These are phyloP conservation scores for Citrus medica DNA, from an alignment of 345 rosid species.

Conservation along the genomic window DNA sequence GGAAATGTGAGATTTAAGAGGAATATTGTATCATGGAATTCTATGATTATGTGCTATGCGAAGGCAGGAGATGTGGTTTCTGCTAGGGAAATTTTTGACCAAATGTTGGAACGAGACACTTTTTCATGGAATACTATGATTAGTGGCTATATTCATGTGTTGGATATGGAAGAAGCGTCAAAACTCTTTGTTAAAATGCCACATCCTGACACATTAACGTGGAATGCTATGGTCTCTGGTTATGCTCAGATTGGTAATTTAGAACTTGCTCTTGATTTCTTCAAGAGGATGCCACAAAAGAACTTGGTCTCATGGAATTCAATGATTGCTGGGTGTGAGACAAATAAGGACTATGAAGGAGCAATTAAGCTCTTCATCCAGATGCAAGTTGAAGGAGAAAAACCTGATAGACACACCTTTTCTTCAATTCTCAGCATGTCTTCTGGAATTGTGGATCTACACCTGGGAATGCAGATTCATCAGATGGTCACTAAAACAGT, in stretches of 20 bases:
- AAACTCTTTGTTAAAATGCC: constrained; percentile 52
- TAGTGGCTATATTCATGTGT: constrained; percentile 49
- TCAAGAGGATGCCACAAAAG: constrained; percentile 53
- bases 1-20: constrained; percentile 28
- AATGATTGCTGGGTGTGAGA: constrained; percentile 62
- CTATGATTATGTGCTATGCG: constrained; percentile 69
- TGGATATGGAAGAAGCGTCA: constrained; percentile 55
- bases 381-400: constrained; percentile 60
- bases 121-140: constrained; percentile 84
- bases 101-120: constrained; percentile 52
- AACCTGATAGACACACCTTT: constrained; percentile 68
- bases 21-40: constrained; percentile 72
- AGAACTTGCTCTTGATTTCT: constrained; percentile 41
- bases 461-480: constrained; percentile 67
- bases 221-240: constrained; percentile 71
- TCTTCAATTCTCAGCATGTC: constrained; percentile 61
- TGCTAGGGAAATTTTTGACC: constrained; percentile 59
- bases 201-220: constrained; percentile 43
- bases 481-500: constrained; percentile 49
- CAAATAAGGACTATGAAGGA: constrained; percentile 43
- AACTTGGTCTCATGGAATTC: constrained; percentile 69
- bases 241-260: constrained; percentile 44
- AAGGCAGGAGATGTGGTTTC: constrained; percentile 53
- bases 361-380: constrained; percentile 47
- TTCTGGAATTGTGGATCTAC: constrained; percentile 55